A percentile compares a stretch with the other conserved stretches of the same genome.
Conservation (phyloP, 768 basidiomycete genomes). For the Cyathus striatus region DNA sequence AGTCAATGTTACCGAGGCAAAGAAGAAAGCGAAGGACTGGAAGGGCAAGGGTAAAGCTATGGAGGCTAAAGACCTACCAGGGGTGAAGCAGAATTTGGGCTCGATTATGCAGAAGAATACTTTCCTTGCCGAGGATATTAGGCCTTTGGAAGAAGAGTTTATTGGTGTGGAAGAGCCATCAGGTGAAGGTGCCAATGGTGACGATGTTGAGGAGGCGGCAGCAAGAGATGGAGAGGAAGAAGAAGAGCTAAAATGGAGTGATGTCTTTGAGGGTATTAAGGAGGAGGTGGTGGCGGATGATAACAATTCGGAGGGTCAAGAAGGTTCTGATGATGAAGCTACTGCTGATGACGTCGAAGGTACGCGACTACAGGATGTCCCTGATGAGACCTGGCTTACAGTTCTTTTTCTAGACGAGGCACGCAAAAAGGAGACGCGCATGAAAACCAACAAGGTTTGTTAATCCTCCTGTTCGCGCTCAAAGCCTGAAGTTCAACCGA, state of each 20-base stretch:
- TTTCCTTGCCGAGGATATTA: slow-evolving; percentile 82
- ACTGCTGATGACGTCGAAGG: slow-evolving; percentile 6
- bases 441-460: slow-evolving; percentile 89
- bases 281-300: slow-evolving; percentile 18
- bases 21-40: slow-evolving; percentile 36
- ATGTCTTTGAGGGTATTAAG: slow-evolving; percentile 69
- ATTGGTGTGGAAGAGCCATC: slow-evolving; percentile 38
- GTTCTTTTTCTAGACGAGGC: slow-evolving; percentile 4
- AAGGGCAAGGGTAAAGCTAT: slow-evolving; percentile 54
- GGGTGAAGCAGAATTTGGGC: slow-evolving; percentile 83
- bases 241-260: slow-evolving; percentile 75
- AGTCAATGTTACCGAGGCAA: slow-evolving; percentile 61
- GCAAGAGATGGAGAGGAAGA: slow-evolving; percentile 40
- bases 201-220: slow-evolving; percentile 29
- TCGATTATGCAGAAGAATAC: slow-evolving; percentile 87
- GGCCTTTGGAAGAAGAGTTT: slow-evolving; percentile 51
- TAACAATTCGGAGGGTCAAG: slow-evolving; percentile 17
- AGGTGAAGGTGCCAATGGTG: slow-evolving; percentile 30
- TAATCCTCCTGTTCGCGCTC: slow-evolving; percentile 3
- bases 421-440: slow-evolving; percentile 58
- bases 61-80: slow-evolving; percentile 37
- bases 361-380: slow-evolving; percentile 1
- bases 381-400: slow-evolving; percentile 2
- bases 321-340: slow-evolving; percentile 5
- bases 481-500: no score